Conservation (phyloP, 2,329 filamentous ascomycete species). For the Tolypocladium inflatum region DNA sequence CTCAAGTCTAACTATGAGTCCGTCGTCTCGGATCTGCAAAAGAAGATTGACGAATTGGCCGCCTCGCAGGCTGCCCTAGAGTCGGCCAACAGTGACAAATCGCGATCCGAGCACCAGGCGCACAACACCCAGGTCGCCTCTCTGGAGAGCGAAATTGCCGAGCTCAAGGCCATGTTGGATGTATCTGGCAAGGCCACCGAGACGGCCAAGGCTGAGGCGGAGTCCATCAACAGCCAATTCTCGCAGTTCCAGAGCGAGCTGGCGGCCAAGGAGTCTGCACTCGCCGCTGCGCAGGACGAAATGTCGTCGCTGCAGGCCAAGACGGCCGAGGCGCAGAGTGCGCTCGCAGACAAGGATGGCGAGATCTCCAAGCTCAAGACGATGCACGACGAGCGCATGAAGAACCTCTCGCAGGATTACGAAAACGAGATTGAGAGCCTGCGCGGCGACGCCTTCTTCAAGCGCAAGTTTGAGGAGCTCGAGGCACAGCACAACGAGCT, state of each 20-base stretch:
- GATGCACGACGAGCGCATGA: conserved; percentile 48
- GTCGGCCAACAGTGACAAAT: conserved; percentile 32
- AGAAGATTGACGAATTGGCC: conserved; percentile 43
- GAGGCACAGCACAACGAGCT: conserved; percentile 47
- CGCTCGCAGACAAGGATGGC: conserved; percentile 37
- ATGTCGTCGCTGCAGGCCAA: conserved; percentile 36
- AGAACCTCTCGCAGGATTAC: conserved; percentile 50
- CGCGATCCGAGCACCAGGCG: conserved; percentile 34
- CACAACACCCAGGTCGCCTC: conserved; percentile 35
- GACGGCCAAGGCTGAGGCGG: conserved; percentile 31
- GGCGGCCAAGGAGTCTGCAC: conserved; percentile 33
- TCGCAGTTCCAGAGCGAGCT: conserved; percentile 28
- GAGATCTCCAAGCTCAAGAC: conserved; percentile 41
- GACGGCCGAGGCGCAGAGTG: conserved; percentile 35
- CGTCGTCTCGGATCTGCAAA: conserved; percentile 38
- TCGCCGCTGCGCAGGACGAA: conserved; percentile 32
- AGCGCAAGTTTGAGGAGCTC: conserved; percentile 52
- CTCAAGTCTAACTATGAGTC: conserved; percentile 41
- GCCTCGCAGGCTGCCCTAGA: conserved; percentile 36
- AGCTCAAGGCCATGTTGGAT: conserved; percentile 38
- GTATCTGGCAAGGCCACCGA: conserved; percentile 35
- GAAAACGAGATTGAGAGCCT: conserved; percentile 57
- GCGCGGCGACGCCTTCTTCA: conserved; percentile 53
- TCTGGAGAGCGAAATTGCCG: conserved; percentile 42
- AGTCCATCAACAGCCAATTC: conserved; percentile 31